Evolutionary conservation across 2,329 filamentous ascomycete species (phyloP).

Genomic region (Ophiosphaerella herpotricha): DNA sequence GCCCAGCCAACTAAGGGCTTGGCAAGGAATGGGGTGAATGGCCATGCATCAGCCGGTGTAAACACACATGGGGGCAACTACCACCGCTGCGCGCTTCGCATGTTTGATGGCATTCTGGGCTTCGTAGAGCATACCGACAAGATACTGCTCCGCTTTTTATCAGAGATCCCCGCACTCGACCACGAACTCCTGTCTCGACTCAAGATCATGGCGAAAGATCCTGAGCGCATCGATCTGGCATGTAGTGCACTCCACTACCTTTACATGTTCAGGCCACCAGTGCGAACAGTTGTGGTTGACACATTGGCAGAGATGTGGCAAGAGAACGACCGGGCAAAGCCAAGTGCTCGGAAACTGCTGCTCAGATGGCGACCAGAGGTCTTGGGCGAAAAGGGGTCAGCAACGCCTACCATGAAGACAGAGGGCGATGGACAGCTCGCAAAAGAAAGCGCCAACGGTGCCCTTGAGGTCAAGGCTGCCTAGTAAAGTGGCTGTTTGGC

Average conservation of each 20-base stretch:
- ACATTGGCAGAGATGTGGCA: constrained; percentile 63
- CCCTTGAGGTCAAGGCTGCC: constrained; percentile 35
- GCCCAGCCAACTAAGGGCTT: constrained; percentile 38
- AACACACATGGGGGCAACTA: constrained; percentile 62
- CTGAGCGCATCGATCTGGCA: constrained; percentile 61
- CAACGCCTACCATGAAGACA: constrained; percentile 22
- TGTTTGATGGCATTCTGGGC: constrained; percentile 87
- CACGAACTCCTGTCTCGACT: constrained; percentile 73
- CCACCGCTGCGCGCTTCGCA: constrained; percentile 74
- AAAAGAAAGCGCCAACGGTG: constrained; percentile 34
- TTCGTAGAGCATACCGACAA: constrained; percentile 93
- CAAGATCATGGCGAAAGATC: constrained; percentile 65
- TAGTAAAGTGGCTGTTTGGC: constrained; percentile 5
- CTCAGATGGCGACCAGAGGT: constrained; percentile 60
- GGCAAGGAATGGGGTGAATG: constrained; percentile 46
- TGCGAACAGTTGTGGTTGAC: constrained; percentile 61
- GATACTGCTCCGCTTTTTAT: constrained; percentile 85
- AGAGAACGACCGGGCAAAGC: constrained; percentile 52
- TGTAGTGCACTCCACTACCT: constrained; percentile 49
- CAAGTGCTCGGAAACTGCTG: constrained; percentile 58
- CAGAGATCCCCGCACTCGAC: constrained; percentile 84
- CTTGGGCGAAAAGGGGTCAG: constrained; percentile 32
- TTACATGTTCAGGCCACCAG: constrained; percentile 57
- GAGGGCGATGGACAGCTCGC: constrained; percentile 20
- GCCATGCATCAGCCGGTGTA: constrained; percentile 44